Base-by-base conservation (phyloP, 306 rosid species). In the Cucumis cinereus region DNA sequence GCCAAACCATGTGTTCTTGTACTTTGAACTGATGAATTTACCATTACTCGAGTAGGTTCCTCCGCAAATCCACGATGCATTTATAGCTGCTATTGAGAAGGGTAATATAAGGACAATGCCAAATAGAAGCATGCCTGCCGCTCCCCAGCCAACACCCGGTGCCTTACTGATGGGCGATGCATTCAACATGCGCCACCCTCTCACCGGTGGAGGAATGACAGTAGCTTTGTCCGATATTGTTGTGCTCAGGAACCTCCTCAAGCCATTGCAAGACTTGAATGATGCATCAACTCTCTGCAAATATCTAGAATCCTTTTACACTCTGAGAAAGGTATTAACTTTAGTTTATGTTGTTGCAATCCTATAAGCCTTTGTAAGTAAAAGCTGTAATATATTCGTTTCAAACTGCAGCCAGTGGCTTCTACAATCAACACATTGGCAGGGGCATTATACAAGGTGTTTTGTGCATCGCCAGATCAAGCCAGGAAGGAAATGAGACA, bases 401-500 rank as follows among this genome's bases (percentile, higher is more conserved):
- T 83, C 17, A 38, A 78, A 72, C 64, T 77, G 80, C 88, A 93
- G 98, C 98, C 97, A 3, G 96, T 93, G 77, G 98, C 97, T 76
- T 88, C 97, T 69, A 91, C 98, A 36, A 91, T 93, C 76, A 91
- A 93, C 82, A 91, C 98, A 7, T 82, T 93, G 83, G 97, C 98
- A 5, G 97, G 98, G 75, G 98, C 98, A 23, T 88, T 93, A 19
- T 87, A 93, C 88, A 93, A 88, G 89, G 98, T 93, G 15, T 93
- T 93, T 74, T 86, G 96, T 43, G 90, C 98, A 77, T 93, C 98
- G 50, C 89, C 97, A 16, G 97, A 93, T 77, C 88, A 88, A 69
- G 98, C 98, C 10, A 90, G 98, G 89, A 88, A 83, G 85, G 97
- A 93, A 84, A 93, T 93, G 98, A 88, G 97, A n/a, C 86, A 93